Evolutionary conservation across 2,329 filamentous ascomycete genomes (phyloP), one percentile per base, ranked within the genome.

Genomic region (Penicillium sp.): DNA sequence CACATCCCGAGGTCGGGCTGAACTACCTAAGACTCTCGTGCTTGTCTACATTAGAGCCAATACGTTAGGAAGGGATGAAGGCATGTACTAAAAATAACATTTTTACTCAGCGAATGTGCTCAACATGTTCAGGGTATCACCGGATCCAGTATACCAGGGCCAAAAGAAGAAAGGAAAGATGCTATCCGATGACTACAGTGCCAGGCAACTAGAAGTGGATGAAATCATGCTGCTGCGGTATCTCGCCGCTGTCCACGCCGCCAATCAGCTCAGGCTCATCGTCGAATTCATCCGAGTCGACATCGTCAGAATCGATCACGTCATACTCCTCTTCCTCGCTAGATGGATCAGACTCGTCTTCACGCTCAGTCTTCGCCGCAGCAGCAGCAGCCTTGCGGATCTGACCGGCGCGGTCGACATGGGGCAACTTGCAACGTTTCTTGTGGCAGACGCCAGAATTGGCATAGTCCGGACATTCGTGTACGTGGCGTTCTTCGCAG

Each of bases 381-480:
- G 56, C 54, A 0, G 55, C 56, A 2, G 58, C 54, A 37, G 77
- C 75, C 68, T 79, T 80, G 68, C 80, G 78, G 67, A 85, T 84
- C 63, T 88, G 86, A 61, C 87, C 89, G 65, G 89, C 89, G 70
- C 87, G 84, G 72, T 93, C 87, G 66, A 91, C 82, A 72, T 98
- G 93, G 49, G 83, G 86, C 44, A 95, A 79, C 66, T 85, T 86
- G 75, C 91, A 97, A 56, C 84, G 83, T 69, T 84, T 82, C 66
- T 80, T 82, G 66, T 82, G 83, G 80, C 93, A 98, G 52, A 77
- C 75, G 61, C 91, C 91, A 50, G 81, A 88, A 71, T 95, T 95
- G 78, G 88, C 87, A 75, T 94, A 96, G 67, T 95, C 87, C 52
- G 93, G 91, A 69, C 93, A 97, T 69, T 97, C 91, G 71, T 86